Conservation (phyloP, 495 filamentous ascomycete species). For the Neurospora sp. region DNA sequence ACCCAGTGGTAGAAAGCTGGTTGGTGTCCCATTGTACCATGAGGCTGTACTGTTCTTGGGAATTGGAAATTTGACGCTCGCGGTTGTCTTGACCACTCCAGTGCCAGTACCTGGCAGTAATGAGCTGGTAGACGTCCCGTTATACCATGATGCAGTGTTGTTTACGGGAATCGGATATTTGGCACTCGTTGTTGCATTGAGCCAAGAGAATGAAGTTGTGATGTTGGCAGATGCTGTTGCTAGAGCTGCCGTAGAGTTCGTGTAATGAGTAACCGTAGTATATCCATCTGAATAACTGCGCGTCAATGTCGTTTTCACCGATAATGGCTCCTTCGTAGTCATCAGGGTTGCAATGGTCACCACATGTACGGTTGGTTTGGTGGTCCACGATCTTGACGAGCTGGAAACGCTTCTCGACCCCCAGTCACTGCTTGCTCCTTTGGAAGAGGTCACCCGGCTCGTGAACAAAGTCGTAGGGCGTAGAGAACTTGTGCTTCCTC, state of each 20-base stretch:
- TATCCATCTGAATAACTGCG: background rate
- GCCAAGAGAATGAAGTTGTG: background rate
- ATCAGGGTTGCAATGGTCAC: background rate
- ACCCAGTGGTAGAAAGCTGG: background rate
- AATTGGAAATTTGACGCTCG: background rate
- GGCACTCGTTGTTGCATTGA: background rate
- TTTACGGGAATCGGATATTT: background rate
- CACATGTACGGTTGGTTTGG: background rate
- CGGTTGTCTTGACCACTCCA: background rate
- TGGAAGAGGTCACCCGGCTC: background rate
- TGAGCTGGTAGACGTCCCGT: background rate
- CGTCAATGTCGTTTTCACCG: background rate
- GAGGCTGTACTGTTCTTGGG: background rate
- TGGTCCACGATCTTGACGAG: no score
- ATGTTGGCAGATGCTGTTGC: background rate
- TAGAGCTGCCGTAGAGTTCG: background rate
- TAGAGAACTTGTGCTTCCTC: background rate
- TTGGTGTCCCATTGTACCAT: conserved; percentile 1
- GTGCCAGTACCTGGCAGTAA: background rate
- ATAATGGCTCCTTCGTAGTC: background rate
- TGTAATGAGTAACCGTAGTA: rapidly evolving
- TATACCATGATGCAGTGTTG: background rate
- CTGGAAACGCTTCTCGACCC: background rate
- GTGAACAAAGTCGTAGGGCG: background rate
- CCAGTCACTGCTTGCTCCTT: background rate